Evolutionary conservation across 1,139 yeast genomes (phyloP).

Genomic region (Diutina ranongensis): DNA sequence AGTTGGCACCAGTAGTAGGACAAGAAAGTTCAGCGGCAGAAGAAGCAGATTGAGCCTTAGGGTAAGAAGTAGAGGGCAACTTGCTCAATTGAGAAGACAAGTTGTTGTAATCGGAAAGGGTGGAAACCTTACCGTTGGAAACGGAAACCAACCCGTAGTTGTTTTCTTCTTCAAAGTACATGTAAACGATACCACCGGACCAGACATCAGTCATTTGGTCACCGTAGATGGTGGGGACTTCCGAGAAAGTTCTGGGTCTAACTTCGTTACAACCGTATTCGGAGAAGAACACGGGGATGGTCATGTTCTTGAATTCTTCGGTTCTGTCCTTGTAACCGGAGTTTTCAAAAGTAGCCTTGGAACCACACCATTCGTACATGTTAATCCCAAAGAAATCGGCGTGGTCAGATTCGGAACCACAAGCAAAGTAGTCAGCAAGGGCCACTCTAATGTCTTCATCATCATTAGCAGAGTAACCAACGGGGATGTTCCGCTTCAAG

Average conservation of each 20-base stretch:
- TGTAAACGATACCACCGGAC: slow-evolving; percentile 82
- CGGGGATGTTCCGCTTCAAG: slow-evolving; percentile 50
- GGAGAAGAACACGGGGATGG: slow-evolving; percentile 76
- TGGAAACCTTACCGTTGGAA: slow-evolving; percentile 15
- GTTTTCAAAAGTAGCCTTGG: slow-evolving; percentile 44
- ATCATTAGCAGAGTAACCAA: slow-evolving; percentile 85
- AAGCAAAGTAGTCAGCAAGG: slow-evolving; percentile 73
- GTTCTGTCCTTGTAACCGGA: slow-evolving; percentile 65
- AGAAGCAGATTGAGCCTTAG: slow-evolving; percentile 17
- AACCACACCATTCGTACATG: slow-evolving; percentile 91
- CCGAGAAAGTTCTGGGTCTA: slow-evolving; percentile 53
- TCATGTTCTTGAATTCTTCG: slow-evolving; percentile 46
- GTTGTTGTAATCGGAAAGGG: slow-evolving; percentile 44
- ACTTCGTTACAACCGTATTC: slow-evolving; percentile 88
- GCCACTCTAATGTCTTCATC: slow-evolving; percentile 58
- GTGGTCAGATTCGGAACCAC: slow-evolving; percentile 60
- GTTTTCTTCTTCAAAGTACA: slow-evolving; percentile 62
- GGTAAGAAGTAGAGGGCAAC: slow-evolving; percentile 26
- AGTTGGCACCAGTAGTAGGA: slow-evolving; percentile 33
- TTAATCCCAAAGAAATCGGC: slow-evolving; percentile 89
- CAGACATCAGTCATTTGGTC: slow-evolving; percentile 48
- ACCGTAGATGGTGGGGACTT: slow-evolving; percentile 42
- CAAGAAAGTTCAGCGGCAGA: slow-evolving; percentile 26
- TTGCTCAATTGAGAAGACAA: slow-evolving; percentile 41
- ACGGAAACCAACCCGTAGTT: slow-evolving; percentile 61